phyloP scores from a whole-genome alignment of 768 basidiomycete genomes.

The Suillus bovinus region DNA sequence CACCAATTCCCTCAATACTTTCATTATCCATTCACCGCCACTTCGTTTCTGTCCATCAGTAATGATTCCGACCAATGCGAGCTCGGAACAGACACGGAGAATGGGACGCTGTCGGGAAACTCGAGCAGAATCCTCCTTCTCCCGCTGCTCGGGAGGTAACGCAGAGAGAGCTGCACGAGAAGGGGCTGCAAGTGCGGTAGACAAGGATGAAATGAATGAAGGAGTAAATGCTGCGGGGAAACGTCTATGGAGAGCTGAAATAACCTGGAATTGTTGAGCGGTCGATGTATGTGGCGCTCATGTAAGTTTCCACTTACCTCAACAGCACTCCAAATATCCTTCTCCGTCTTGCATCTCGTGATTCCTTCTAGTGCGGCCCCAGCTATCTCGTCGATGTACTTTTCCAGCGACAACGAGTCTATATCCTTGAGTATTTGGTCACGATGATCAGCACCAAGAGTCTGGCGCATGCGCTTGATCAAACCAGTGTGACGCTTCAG shows the following conservation, averaged over 20 bases:
- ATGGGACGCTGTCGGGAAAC: constrained; percentile 82
- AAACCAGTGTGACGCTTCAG: constrained; percentile 94
- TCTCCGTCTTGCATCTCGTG: constrained; percentile 85
- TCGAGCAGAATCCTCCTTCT: constrained; percentile 87
- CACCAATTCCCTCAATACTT: constrained; percentile 81
- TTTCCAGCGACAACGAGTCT: constrained; percentile 86
- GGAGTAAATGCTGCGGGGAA: constrained; percentile 83
- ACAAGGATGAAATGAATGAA: constrained; percentile 59
- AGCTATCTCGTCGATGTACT: constrained; percentile 94
- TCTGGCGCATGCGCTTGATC: constrained; percentile 90
- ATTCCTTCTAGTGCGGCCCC: constrained; percentile 86
- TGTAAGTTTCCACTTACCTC: constrained; percentile 57
- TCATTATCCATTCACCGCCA: constrained; percentile 90
- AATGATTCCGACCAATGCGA: constrained; percentile 86
- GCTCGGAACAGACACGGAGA: constrained; percentile 84
- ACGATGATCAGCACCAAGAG: constrained; percentile 76
- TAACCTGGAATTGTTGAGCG: constrained; percentile 53
- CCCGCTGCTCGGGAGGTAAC: constrained; percentile 74
- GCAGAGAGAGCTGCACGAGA: constrained; percentile 55
- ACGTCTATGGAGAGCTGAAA: constrained; percentile 85
- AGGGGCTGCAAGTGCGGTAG: constrained; percentile 58
- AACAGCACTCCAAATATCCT: constrained; percentile 88
- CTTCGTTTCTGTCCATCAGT: constrained; percentile 68
- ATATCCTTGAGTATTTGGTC: constrained; percentile 93
- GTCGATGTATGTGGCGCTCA: not conserved